Evolutionary conservation across 805 yeast species (phyloP).

Genomic region (Pichia scutulata): DNA sequence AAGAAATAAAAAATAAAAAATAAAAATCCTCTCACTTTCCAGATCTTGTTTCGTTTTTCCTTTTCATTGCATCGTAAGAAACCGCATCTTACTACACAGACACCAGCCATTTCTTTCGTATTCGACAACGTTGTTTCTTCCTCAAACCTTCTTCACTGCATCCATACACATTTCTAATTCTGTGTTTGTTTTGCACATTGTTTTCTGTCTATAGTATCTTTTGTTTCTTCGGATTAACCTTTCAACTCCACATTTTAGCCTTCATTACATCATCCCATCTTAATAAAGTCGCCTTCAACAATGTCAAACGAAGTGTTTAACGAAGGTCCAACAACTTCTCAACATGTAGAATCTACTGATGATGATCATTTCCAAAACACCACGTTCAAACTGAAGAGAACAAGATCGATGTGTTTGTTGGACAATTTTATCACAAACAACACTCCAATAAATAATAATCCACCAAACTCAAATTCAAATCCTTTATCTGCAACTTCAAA

Average conservation of each 20-base stretch:
- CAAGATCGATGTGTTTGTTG: constrained; percentile 73
- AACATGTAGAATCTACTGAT: constrained; percentile 62
- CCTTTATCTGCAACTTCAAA: neutral
- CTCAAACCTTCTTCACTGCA: neutral
- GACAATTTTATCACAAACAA: constrained; percentile 43
- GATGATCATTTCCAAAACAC: constrained; percentile 63
- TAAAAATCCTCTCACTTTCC: neutral
- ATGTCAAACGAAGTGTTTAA: constrained; percentile 34
- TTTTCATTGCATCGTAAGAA: neutral
- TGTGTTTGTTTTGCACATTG: neutral
- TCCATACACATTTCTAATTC: neutral
- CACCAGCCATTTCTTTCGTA: neutral
- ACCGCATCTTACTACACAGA: too few relatives aligned
- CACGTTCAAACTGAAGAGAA: constrained; percentile 69
- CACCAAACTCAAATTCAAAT: neutral
- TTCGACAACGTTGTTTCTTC: neutral
- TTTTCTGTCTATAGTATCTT: neutral
- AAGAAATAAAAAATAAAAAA: too few relatives aligned
- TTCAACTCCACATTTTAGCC: neutral
- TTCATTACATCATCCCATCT: neutral
- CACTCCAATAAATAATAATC: neutral
- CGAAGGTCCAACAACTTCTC: constrained; percentile 58
- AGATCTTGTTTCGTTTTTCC: neutral
- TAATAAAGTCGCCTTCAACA: neutral
- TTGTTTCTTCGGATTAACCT: neutral